phyloP scores from a whole-genome alignment of 345 rosid species.

The Eucalyptus pauciflora region DNA sequence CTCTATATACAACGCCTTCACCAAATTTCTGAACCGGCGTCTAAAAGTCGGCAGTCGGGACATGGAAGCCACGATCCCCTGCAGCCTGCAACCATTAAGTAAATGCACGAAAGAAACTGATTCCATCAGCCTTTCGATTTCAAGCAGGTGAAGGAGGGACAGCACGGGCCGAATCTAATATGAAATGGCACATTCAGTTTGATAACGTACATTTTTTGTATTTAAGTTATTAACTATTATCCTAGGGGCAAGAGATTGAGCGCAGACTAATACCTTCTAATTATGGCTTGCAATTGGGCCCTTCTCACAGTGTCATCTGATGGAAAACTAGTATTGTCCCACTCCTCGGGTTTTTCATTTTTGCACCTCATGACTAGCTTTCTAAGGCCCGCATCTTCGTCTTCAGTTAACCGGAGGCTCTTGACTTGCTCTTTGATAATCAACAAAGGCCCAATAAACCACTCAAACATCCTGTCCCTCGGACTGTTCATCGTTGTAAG shows the following conservation, averaged over 20 bases:
- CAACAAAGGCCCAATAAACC: slow-evolving; percentile 65
- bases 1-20: slow-evolving; percentile 43
- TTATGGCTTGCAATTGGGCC: slow-evolving; percentile 81
- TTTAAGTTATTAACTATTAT: neutral
- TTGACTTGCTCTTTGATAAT: slow-evolving; percentile 75
- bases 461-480: slow-evolving; percentile 52
- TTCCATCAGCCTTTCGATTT: neutral
- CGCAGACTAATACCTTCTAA: slow-evolving; percentile 38
- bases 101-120: neutral
- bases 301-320: slow-evolving; percentile 41
- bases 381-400: slow-evolving; percentile 50
- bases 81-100: slow-evolving; percentile 24
- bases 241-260: neutral
- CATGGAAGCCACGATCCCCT: slow-evolving; percentile 67
- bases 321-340: slow-evolving; percentile 50
- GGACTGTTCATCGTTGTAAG: slow-evolving; percentile 49
- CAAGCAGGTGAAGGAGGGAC: neutral
- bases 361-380: slow-evolving; percentile 28
- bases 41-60: slow-evolving; percentile 65
- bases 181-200: neutral
- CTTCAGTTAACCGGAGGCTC: slow-evolving; percentile 34
- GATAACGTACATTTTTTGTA: neutral
- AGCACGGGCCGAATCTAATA: neutral
- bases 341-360: slow-evolving; percentile 55
- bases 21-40: slow-evolving; percentile 51